A percentile compares a stretch with the other conserved stretches of the same genome.
These are phyloP conservation scores for Kalmanozyma brasiliensis DNA, from an alignment of 1,284 basidiomycete species.

Conservation along the genomic window DNA sequence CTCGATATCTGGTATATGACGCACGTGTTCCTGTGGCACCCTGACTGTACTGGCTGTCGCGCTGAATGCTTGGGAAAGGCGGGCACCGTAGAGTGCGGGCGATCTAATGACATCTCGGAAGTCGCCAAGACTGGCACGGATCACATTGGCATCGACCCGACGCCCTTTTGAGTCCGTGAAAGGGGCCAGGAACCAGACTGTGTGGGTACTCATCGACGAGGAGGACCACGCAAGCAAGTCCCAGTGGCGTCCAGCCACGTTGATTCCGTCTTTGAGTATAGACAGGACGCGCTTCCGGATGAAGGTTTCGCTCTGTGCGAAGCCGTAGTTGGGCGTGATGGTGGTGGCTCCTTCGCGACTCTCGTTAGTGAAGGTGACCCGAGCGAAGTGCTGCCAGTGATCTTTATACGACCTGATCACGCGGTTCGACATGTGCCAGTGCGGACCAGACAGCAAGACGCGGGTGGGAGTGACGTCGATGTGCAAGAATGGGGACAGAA, in stretches of 20 bases:
- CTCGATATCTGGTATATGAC: background rate
- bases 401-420: slow-evolving; percentile 21
- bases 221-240: slow-evolving; percentile 36
- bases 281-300: slow-evolving; percentile 18
- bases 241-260: slow-evolving; percentile 28
- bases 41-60: slow-evolving; percentile 30
- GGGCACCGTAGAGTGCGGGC: slow-evolving; percentile 30
- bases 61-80: slow-evolving; percentile 45
- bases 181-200: slow-evolving; percentile 27
- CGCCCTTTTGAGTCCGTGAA: slow-evolving; percentile 16
- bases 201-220: slow-evolving; percentile 38
- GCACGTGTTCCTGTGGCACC: slow-evolving; percentile 1
- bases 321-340: slow-evolving; percentile 24
- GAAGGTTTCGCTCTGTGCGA: slow-evolving; percentile 19
- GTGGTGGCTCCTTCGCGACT: slow-evolving; percentile 26
- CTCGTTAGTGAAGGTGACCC: slow-evolving; percentile 33
- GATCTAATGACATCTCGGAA: slow-evolving; percentile 26
- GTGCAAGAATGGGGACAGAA: slow-evolving; percentile 15
- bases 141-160: slow-evolving; percentile 18
- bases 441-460: slow-evolving; percentile 24
- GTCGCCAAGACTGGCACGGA: slow-evolving; percentile 30
- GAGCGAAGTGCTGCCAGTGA: slow-evolving; percentile 37
- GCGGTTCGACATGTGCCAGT: slow-evolving; percentile 40
- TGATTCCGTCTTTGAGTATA: slow-evolving; percentile 24
- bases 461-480: slow-evolving; percentile 34